Base-by-base conservation (phyloP, 257 asterid species). In the Striga asiatica region DNA sequence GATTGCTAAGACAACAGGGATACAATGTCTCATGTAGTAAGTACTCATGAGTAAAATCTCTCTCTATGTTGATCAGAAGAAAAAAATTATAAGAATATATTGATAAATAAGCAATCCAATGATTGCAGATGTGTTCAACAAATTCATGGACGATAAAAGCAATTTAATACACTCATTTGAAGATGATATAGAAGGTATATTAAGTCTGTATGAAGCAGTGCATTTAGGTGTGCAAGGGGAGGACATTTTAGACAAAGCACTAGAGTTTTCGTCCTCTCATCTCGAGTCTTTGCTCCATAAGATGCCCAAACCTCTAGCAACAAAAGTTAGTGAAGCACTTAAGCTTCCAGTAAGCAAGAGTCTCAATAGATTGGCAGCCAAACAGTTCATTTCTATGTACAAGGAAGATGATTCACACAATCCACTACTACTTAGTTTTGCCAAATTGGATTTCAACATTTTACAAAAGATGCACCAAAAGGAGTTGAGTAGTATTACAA, bases 1-100 rank as follows among this genome's bases (percentile, higher is more conserved):
- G 61, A 18, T n/a, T 68, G 18, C 65, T 62, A 19, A 62, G 65
- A 49, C 68, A 68, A 41, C 48, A 50, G 18, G 65, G 69, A 0
- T 56, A 48, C 27, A 3, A 23, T 29, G 35, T 68, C 12, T 39
- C 69, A 0, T 56, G 31, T 17, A 66, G 66, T 61, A 41, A 25
- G 34, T 29, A 29, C 8, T 29, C 35, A 5, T 29, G 8, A 29
- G 5, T 29, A 5, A 27, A n/a, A n/a, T n/a, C n/a, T n/a, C n/a
- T n/a, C n/a, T n/a, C n/a, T n/a, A n/a, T n/a, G n/a, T n/a, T n/a
- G n/a, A n/a, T n/a, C n/a, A n/a, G n/a, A n/a, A n/a, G n/a, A n/a
- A n/a, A n/a, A n/a, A n/a, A n/a, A n/a, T n/a, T n/a, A n/a, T n/a
- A n/a, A n/a, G n/a, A n/a, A n/a, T n/a, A n/a, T 32, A 38, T 38